Percentiles rank a stretch among this genome's conserved stretches.
Conservation (phyloP, 306 rosid genomes). For the Ceratonia siliqua region DNA sequence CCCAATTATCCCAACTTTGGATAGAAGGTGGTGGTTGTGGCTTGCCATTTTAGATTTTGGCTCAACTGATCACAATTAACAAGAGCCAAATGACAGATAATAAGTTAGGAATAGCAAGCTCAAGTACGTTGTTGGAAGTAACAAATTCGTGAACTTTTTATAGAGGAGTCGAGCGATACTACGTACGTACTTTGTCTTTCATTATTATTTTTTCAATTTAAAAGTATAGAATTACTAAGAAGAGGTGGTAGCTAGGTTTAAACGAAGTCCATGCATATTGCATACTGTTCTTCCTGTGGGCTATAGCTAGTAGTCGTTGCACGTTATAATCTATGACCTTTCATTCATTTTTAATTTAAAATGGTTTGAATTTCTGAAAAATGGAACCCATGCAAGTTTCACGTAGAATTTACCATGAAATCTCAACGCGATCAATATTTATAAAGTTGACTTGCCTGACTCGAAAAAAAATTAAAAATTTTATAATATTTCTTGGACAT, state of each 20-base stretch:
- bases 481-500: not conserved
- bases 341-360: too few relatives aligned
- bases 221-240: too few relatives aligned
- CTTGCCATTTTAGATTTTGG: not conserved
- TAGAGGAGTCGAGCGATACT: not conserved
- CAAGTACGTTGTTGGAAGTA: too few relatives aligned
- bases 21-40: slow-evolving; percentile 21
- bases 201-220: not conserved
- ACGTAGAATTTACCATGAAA: not conserved
- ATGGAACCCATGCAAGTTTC: not conserved
- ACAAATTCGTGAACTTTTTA: not conserved
- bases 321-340: too few relatives aligned
- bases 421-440: too few relatives aligned
- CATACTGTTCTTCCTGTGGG: not conserved
- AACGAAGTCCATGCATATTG: not conserved
- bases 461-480: too few relatives aligned
- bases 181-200: not conserved
- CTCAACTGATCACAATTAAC: not conserved
- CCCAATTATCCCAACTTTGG: slow-evolving; percentile 61
- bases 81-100: not conserved
- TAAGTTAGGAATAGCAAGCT: not conserved
- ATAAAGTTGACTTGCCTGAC: not conserved
- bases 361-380: too few relatives aligned
- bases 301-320: not conserved
- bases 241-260: not conserved